Evolutionary conservation across 495 filamentous ascomycete genomes (phyloP).

Genomic region (Podospora australis): DNA sequence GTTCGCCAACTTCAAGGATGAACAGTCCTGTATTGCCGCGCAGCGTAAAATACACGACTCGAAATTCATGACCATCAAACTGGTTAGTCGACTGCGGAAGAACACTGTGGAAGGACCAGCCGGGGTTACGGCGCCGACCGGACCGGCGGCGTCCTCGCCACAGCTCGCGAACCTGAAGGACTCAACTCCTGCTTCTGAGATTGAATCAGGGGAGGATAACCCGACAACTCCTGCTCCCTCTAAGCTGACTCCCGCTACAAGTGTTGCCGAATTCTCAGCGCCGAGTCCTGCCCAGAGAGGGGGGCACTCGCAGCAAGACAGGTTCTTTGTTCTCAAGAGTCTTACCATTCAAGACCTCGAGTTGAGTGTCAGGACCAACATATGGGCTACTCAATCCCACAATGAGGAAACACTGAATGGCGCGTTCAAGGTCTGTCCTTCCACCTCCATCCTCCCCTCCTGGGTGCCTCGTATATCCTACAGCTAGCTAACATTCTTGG

Average conservation of each 20-base stretch:
- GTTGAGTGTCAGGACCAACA: constrained; percentile 74
- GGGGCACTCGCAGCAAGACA: constrained; percentile 46
- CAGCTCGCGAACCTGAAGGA: too few relatives aligned
- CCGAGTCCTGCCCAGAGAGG: constrained; percentile 11
- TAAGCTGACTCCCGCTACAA: background rate
- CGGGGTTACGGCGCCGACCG: constrained; percentile 46
- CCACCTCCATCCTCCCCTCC: background rate
- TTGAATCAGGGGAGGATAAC: background rate
- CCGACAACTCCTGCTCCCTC: background rate
- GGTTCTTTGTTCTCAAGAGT: constrained; percentile 92
- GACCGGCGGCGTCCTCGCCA: constrained; percentile 39
- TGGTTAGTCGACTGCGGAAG: constrained; percentile 87
- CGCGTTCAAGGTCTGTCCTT: constrained; percentile 63
- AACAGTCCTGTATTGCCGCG: constrained; percentile 66
- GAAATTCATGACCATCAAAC: constrained; percentile 73
- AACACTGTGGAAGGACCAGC: constrained; percentile 46
- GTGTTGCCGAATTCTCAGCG: background rate
- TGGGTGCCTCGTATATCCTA: background rate
- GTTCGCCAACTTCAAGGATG: constrained; percentile 92
- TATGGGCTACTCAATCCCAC: constrained; percentile 93
- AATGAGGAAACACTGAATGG: constrained; percentile 80
- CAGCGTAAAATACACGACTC: constrained; percentile 87
- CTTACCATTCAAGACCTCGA: constrained; percentile 92
- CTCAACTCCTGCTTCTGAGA: background rate
- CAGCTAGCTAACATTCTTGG: background rate